Evolutionary conservation across 2,329 filamentous ascomycete genomes (phyloP).

Genomic region (Westerdykella sp.): DNA sequence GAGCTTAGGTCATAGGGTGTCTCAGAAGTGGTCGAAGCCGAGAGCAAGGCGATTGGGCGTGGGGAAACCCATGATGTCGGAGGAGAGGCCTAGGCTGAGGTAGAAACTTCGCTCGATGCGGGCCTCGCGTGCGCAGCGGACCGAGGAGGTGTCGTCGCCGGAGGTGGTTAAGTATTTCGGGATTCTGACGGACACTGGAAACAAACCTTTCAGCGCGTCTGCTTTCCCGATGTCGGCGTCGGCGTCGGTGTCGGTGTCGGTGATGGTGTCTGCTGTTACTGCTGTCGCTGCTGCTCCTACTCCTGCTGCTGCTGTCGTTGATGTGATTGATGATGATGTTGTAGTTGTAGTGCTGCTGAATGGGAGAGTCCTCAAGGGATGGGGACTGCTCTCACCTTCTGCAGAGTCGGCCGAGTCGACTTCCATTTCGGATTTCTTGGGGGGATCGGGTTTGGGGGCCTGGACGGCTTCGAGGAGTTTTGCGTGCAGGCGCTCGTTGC

Average conservation of each 20-base stretch:
- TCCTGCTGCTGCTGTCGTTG: background rate
- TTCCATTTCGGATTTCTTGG: conserved; percentile 40
- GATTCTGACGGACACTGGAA: conserved; percentile 24
- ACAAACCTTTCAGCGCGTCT: conserved; percentile 29
- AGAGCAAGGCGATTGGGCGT: conserved; percentile 29
- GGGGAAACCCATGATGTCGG: conserved; percentile 37
- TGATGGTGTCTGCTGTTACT: background rate
- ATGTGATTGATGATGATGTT: conserved; percentile 4
- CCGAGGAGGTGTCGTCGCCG: conserved; percentile 3
- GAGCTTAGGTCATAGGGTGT: too few species aligned
- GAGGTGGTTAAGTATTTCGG: conserved; percentile 17
- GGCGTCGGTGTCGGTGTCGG: conserved; percentile 5
- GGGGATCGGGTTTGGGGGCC: conserved; percentile 59
- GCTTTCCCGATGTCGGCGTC: conserved; percentile 14
- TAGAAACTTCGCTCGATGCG: conserved; percentile 29
- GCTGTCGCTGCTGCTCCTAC: too few species aligned
- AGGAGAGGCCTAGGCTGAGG: conserved; percentile 35
- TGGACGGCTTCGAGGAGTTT: conserved; percentile 77
- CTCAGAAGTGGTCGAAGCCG: conserved; percentile 25
- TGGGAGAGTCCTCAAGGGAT: background rate
- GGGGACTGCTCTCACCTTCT: conserved; percentile 15
- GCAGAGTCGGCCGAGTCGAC: conserved; percentile 41
- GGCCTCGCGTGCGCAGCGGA: conserved; percentile 10
- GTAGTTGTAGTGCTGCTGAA: background rate
- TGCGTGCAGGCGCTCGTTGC: conserved; percentile 75